phyloP scores from a whole-genome alignment of 768 basidiomycete genomes.

The Cubamyces sp. region DNA sequence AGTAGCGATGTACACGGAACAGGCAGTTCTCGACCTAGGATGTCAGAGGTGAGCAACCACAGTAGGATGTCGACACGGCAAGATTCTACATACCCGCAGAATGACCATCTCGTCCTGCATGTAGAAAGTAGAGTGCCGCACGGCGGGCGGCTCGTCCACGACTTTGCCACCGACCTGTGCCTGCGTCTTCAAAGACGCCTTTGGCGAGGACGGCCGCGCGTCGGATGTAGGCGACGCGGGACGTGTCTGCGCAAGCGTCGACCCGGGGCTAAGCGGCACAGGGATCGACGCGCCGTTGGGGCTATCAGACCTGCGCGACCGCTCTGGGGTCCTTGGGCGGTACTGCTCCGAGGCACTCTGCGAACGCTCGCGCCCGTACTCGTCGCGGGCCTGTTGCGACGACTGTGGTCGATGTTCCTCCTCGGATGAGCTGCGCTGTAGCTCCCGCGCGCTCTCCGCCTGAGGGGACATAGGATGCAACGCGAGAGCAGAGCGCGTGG shows the following conservation, averaged over 20 bases:
- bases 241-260: conserved; percentile 23
- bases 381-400: neutral
- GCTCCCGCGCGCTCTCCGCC: neutral
- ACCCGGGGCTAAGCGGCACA: conserved; percentile 22
- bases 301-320: conserved; percentile 4
- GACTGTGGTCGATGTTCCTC: neutral
- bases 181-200: conserved; percentile 3
- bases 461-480: conserved; percentile 14
- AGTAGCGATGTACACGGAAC: conserved; percentile 48
- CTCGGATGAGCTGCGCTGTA: neutral
- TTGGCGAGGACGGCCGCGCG: conserved; percentile 19
- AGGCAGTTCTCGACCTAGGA: conserved; percentile 40
- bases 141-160: conserved; percentile 16
- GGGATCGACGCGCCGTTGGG: conserved; percentile 7
- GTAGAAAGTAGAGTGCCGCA: conserved; percentile 24
- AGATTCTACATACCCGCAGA: conserved; percentile 8
- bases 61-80: neutral
- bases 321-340: conserved; percentile 7
- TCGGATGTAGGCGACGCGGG: conserved; percentile 16
- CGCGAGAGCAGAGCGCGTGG: conserved; percentile 15
- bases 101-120: conserved; percentile 26
- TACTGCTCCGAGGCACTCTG: conserved; percentile 2
- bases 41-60: neutral
- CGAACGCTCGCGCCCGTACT: neutral
- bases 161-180: conserved; percentile 13